Percentiles rank a stretch among this genome's conserved stretches.
phyloP scores from a whole-genome alignment of 129 eudicot species.

The Tagetes erecta region DNA sequence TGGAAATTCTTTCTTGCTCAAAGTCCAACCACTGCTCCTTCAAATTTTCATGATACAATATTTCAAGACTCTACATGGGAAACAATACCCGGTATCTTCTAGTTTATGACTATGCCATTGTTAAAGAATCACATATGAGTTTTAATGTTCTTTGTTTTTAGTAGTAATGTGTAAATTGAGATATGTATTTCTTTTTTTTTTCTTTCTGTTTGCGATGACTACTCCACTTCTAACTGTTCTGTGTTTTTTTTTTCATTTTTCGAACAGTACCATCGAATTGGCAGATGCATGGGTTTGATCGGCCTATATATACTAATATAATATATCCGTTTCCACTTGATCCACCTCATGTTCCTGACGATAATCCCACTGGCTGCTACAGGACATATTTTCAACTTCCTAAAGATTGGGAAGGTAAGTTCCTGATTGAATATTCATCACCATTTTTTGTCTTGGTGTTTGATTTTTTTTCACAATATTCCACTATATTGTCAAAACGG shows the following conservation, averaged over 20 bases:
- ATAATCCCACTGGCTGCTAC: slow-evolving; percentile 95
- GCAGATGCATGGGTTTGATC: slow-evolving; percentile 95
- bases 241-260: slow-evolving; percentile 15
- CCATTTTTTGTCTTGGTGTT: not conserved
- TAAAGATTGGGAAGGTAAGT: slow-evolving; percentile 84
- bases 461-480: not conserved
- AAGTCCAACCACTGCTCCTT: slow-evolving; percentile 54
- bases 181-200: not conserved
- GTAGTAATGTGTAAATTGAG: slow-evolving; percentile 5
- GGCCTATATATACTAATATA: slow-evolving; percentile 81
- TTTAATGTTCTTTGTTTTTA: not conserved
- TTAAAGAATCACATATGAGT: not conserved
- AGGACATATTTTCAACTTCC: slow-evolving; percentile 80
- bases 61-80: slow-evolving; percentile 84
- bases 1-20: slow-evolving; percentile 85
- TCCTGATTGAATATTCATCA: slow-evolving; percentile 9
- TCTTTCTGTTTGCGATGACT: slow-evolving; percentile 3
- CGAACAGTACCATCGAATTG: slow-evolving; percentile 91
- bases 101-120: not conserved
- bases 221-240: slow-evolving; percentile 17
- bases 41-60: slow-evolving; percentile 51
- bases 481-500: not conserved
- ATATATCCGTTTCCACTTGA: slow-evolving; percentile 85
- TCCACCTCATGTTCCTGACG: slow-evolving; percentile 85
- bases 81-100: slow-evolving; percentile 71